Base-by-base conservation (phyloP, 169 alveolate species). In the Plasmodium relictum region DNA sequence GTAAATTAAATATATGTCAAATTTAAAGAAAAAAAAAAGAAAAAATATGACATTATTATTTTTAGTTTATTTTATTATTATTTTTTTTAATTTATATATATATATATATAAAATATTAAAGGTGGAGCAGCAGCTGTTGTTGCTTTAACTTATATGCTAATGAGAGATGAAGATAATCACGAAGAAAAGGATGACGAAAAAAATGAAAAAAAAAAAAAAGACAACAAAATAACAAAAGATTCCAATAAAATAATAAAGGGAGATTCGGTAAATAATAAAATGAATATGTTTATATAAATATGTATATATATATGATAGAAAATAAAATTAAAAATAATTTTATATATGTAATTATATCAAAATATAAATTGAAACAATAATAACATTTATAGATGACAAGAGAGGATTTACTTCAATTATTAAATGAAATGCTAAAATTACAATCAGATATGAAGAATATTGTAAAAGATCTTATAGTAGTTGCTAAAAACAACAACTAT, bases 381-480 rank as follows among this genome's bases (percentile, higher is more conserved):
- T 26, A 16, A 45, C 18, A 20, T 14, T 78, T 68, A 8, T 48
- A 89, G 91, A 92, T 93, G 94, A 61, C 95, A 3, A 42, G 92
- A 42, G 89, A 68, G 42, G 96, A 91, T 56, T 83, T 88, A 22
- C 73, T 93, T 9, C 94, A 93, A 16, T 88, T 93, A 59, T 73
- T 93, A 44, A 83, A 88, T 37, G 93, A 89, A 73, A 93, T 93
- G 91, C 83, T 91, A 26, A 91, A 69, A 45, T 68, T 92, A 41
- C 97, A 95, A 66, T 93, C 95, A 37, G 88, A 89, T 65, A 88
- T 94, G 41, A 95, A 94, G 90, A 86, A 80, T 41, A 65, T 95
- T 24, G 92, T 95, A 85, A 70, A 76, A 50, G 56, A 62, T 9
- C 61, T 95, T 45, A 92, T 92, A 44, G 85, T 61, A 41, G 94